Percentiles rank a stretch among this genome's conserved stretches.
phyloP scores from a whole-genome alignment of 345 rosid species.

The Conringia planisiliqua region DNA sequence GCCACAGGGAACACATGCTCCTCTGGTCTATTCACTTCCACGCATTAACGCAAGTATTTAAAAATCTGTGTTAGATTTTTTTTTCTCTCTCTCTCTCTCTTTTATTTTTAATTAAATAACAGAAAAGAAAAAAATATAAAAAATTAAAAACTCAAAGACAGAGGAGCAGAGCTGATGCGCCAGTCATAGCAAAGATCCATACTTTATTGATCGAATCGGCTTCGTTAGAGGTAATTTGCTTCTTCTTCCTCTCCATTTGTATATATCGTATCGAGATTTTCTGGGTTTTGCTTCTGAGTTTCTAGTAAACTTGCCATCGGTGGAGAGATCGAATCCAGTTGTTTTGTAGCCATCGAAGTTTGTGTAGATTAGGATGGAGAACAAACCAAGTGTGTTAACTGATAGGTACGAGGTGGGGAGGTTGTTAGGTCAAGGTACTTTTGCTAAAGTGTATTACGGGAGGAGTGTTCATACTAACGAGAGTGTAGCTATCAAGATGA shows the following conservation, averaged over 20 bases:
- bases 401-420: slow-evolving; percentile 67
- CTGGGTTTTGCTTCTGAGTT: neutral
- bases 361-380: slow-evolving; percentile 51
- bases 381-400: slow-evolving; percentile 65
- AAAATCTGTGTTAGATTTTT: neutral
- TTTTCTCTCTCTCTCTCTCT: neutral
- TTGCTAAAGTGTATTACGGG: slow-evolving; percentile 72
- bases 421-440: slow-evolving; percentile 74
- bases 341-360: neutral
- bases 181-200: slow-evolving; percentile 15
- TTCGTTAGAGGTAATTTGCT: neutral
- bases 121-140: neutral
- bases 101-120: neutral
- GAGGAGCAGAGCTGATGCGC: slow-evolving; percentile 10
- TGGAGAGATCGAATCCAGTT: neutral
- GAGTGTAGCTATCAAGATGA: slow-evolving; percentile 71
- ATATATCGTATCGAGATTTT: neutral
- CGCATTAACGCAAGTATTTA: neutral
- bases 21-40: slow-evolving; percentile 15
- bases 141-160: neutral
- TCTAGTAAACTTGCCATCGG: neutral
- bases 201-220: neutral
- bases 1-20: slow-evolving; percentile 12
- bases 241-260: neutral
- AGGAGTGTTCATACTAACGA: slow-evolving; percentile 49